phyloP scores from a whole-genome alignment of 192 early-diverging fungal species.

The Coemansia sp. region DNA sequence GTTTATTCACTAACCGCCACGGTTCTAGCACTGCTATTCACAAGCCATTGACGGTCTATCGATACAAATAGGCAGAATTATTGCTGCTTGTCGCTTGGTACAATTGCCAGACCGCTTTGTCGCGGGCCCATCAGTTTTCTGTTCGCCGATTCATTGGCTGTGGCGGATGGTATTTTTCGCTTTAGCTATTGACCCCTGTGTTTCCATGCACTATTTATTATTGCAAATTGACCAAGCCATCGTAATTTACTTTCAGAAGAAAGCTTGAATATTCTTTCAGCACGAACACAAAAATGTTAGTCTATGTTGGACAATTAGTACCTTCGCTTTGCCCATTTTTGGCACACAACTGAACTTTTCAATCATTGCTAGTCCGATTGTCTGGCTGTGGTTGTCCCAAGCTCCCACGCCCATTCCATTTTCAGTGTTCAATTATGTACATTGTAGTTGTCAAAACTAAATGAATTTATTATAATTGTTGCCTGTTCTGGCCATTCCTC shows the following conservation, averaged over 20 bases:
- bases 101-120: constrained; percentile 7
- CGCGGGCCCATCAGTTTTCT: background rate
- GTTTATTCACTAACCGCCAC: background rate
- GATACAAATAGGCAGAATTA: background rate
- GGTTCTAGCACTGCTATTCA: background rate
- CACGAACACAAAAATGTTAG: background rate
- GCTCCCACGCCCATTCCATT: constrained; percentile 16
- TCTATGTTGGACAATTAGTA: background rate
- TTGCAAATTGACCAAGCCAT: background rate
- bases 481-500: background rate
- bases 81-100: background rate
- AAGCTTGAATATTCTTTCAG: background rate
- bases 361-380: constrained; percentile 3
- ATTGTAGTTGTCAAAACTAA: constrained; percentile 5
- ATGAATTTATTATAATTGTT: constrained; percentile 11
- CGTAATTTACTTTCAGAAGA: background rate
- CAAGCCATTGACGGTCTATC: background rate
- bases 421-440: constrained; percentile 3
- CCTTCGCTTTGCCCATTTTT: constrained; percentile 7
- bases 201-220: background rate
- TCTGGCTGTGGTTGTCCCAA: background rate
- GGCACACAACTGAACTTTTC: constrained; percentile 2
- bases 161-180: background rate
- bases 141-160: background rate
- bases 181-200: background rate